Base-by-base conservation (phyloP, 495 filamentous ascomycete genomes). In the Penicillium alfredii region DNA sequence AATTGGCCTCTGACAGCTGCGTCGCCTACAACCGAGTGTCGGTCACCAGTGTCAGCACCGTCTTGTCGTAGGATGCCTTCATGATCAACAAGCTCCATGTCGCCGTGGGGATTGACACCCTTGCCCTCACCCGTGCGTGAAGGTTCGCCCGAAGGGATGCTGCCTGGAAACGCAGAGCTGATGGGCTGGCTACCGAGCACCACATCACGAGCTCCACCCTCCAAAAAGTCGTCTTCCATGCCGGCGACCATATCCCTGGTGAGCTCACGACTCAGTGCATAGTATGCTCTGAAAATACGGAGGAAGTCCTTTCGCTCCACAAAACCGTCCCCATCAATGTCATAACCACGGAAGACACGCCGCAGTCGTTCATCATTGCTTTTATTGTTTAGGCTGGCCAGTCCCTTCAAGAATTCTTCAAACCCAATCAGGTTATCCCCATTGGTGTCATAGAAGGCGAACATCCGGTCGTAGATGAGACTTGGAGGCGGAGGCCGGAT, bases 361-460 rank as follows among this genome's bases (percentile, higher is more conserved):
- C 68, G 69, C 17, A 88, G 69, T 17, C 82, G 77, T 48, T 89
- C 78, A 33, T 73, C 63, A 18, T 66, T 68, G 26, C 61, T 69
- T 48, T 83, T 88, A 35, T 81, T 74, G 43, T 84, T 86, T 24
- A 93, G 73, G 44, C 81, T 86, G 0, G 85, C 80, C n/a, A 94
- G 71, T 1, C 84, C 92, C 23, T 78, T 76, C 16, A 94, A 56
- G 53, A 96, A 97, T 49, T 97, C 93, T 34, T 84, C 77, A 47
- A 97, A 96, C n/a, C 86, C 84, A 49, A 99, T 94, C 7, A 93
- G 63, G 6, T 82, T 86, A 50, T 97, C 85, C 20, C 76, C 70
- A 51, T 97, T 86, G 25, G 80, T 84, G 51, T 97, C 93, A 58
- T 94, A 99, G 58, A 95, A 96, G 20, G 83, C 77, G 63, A 99